Base-by-base conservation (phyloP, 148 eudicot species). In the Talinum fruticosum region DNA sequence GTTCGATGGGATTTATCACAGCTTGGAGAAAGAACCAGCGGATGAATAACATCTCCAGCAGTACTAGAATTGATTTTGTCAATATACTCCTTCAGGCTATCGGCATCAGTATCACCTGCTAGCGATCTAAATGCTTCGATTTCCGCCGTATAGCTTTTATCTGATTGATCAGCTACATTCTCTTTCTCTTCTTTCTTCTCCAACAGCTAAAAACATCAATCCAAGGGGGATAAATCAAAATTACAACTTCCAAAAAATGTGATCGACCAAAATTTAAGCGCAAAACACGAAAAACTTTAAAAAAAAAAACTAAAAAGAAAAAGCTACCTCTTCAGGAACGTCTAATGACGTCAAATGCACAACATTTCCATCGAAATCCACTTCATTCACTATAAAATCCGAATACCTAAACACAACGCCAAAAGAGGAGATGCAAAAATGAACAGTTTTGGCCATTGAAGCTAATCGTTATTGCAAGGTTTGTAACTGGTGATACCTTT, bases 341-440 rank as follows among this genome's bases (percentile, higher is more conserved):
- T 82, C 85, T 47, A 96, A 77, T 71, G 91, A 86, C 51, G 97
- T 91, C 79, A 96, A 89, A 73, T 85, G 97, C 76, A 93, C 95
- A 78, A 93, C 93, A 85, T 89, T 90, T 61, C 89, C 99, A 75
- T 89, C 92, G 84, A 91, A 81, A 90, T 87, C 99, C 45, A 96
- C 97, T 86, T 96, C 99, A 82, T 96, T 96, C 14, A 96, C 99
- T 33, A 96, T 91, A 67, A 96, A 96, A 86, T 96, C 99, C 30
- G 99, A 90, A 75, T 96, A 93, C 87, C 99, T 92, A 76, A 72
- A 77, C 26, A 37, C 66, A 12, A 4, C n/a, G 64, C 14, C 15
- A 14, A 59, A 19, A 29, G 29, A 2, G 47, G 0, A 38, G 10
- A 0, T n/a, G n/a, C n/a, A 5, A 6, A 28, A 38, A 6, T 53